phyloP scores from a whole-genome alignment of 2,329 filamentous ascomycete genomes.

The Fusarium tricinctum region DNA sequence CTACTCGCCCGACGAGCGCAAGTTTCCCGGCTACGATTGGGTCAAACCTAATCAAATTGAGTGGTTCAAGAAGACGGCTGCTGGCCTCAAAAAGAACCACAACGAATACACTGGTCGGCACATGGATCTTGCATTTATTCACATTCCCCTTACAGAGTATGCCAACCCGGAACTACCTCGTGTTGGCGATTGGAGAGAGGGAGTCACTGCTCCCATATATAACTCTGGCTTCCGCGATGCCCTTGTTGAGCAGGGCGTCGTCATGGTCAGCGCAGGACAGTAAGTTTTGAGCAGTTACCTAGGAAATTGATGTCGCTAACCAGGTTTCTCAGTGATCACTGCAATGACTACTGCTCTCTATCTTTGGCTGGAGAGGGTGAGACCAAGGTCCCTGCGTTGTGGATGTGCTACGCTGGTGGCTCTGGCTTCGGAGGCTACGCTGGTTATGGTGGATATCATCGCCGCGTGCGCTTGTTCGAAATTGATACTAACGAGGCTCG shows the following conservation, averaged over 20 bases:
- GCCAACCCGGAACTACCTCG: conserved; percentile 70
- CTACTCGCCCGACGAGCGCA: conserved; percentile 89
- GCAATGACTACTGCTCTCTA: conserved; percentile 94
- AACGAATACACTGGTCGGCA: conserved; percentile 90
- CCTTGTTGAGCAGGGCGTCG: conserved; percentile 85
- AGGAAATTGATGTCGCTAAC: conserved; percentile 40
- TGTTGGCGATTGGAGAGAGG: conserved; percentile 81
- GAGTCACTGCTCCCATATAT: conserved; percentile 87
- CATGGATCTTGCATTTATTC: conserved; percentile 96
- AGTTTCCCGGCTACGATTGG: conserved; percentile 97
- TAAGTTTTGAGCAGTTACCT: conserved; percentile 61
- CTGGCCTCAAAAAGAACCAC: conserved; percentile 81
- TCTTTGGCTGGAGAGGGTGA: conserved; percentile 60
- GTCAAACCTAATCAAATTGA: conserved; percentile 93
- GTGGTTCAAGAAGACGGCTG: conserved; percentile 89
- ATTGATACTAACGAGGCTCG: conserved; percentile 91
- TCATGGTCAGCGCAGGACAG: conserved; percentile 93
- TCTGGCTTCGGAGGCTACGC: conserved; percentile 95
- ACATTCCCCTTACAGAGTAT: conserved; percentile 96
- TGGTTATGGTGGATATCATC: conserved; percentile 87
- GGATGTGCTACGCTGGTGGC: conserved; percentile 98
- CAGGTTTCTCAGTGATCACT: conserved; percentile 75
- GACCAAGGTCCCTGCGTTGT: conserved; percentile 76
- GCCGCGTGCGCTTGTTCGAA: conserved; percentile 89
- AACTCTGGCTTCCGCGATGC: conserved; percentile 96